phyloP scores from a whole-genome alignment of 352 stramenopile genomes.

The Phytopythium mirpurense region DNA sequence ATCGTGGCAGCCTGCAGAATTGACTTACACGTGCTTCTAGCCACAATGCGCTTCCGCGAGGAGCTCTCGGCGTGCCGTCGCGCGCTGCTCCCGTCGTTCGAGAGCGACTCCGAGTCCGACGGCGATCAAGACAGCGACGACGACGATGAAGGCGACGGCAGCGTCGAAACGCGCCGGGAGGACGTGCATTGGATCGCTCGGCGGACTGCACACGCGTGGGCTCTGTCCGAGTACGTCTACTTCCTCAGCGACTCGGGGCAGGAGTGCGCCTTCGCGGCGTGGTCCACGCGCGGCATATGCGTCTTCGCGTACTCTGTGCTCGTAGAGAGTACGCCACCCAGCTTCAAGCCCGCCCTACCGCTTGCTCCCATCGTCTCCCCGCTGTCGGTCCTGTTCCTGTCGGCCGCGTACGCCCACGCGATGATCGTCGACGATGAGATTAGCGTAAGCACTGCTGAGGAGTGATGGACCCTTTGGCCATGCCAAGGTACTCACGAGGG shows the following conservation, averaged over 20 bases:
- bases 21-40: slow-evolving; percentile 28
- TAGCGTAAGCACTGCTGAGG: slow-evolving; percentile 11
- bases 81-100: slow-evolving; percentile 30
- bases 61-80: slow-evolving; percentile 30
- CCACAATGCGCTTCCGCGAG: slow-evolving; percentile 55
- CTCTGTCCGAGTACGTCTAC: slow-evolving; percentile 36
- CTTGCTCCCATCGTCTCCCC: slow-evolving; percentile 24
- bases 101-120: slow-evolving; percentile 27
- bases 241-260: slow-evolving; percentile 44
- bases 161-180: slow-evolving; percentile 10
- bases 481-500: background rate
- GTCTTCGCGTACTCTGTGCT: slow-evolving; percentile 31
- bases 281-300: slow-evolving; percentile 43
- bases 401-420: slow-evolving; percentile 29
- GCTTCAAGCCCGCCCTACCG: too few relatives aligned
- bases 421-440: slow-evolving; percentile 34
- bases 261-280: slow-evolving; percentile 54
- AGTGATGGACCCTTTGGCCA: too few relatives aligned
- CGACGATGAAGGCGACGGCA: slow-evolving; percentile 14
- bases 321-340: slow-evolving; percentile 3
- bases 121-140: slow-evolving; percentile 10
- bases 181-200: slow-evolving; percentile 35
- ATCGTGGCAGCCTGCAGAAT: slow-evolving; percentile 30
- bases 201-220: slow-evolving; percentile 18
- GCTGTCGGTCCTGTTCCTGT: slow-evolving; percentile 40